Evolutionary conservation across 1,284 basidiomycete genomes (phyloP), one percentile per base, ranked within the genome.

Genomic region (Trametes polyzona): DNA sequence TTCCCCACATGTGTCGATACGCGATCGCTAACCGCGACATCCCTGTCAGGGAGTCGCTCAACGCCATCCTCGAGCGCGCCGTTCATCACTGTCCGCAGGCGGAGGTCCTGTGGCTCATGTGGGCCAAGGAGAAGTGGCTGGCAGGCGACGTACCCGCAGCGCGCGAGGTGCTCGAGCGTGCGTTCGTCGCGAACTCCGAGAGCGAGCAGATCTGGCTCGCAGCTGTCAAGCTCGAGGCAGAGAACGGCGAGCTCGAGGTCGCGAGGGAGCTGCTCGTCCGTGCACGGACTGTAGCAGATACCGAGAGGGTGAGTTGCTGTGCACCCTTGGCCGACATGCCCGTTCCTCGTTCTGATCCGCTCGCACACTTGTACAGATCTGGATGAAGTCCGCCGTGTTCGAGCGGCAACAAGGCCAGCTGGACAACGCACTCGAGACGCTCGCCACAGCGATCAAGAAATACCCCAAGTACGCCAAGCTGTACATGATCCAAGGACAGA

Each of bases 381-480:
- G 96, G 96, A 93, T 98, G 92, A 99, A 99, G 73, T 95, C 92
- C 5, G 95, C 92, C 1, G 91, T 95, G 0, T 95, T 99, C 64
- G 95, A 98, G 70, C 84, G 96, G 3, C 91, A 96, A 69, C 90
- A 96, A 70, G 90, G 90, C 1, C 83, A 88, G 58, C 76, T 84
- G 5, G 80, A 84, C n/a, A 81, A 80, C 4, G 94, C 95, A 0
- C 79, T 98, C 7, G 77, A 84, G 61, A 90, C 90, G 0, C 80
- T 95, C 12, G 79, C 84, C n/a, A 76, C 83, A 16, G 95, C 92
- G 0, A 78, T 96, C 32, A 73, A 73, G 52, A 93, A 90, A 68
- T 98, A 93, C 79, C 90, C 95, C 0, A 82, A 83, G 57, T 95
- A 92, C 67, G 83, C 92, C 51, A 98, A 98, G 74, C 76, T 98